Base-by-base conservation (phyloP, 2,329 filamentous ascomycete genomes). In the Helotiales sp. region DNA sequence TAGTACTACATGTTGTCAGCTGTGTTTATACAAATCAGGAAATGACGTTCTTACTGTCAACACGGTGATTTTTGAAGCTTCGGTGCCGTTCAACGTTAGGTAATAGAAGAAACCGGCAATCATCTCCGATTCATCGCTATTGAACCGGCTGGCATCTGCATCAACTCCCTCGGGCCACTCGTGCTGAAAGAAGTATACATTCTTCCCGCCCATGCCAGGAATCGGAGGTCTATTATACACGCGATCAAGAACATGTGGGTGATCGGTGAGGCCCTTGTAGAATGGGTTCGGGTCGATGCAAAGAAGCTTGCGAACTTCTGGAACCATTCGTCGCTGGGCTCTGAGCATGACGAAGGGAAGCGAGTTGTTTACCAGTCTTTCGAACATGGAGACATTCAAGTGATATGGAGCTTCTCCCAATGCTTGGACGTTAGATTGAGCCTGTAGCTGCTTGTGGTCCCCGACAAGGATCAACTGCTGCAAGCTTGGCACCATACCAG, bases 61-160 rank as follows among this genome's bases (percentile, higher is more conserved):
- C 2, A 96, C 77, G 0, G 91, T 96, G 55, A 96, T 92, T 5
- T 87, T 78, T 0, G 74, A 70, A 0, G 81, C 70, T 0, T 75
- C 65, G 1, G 87, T 74, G 0, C 87, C 87, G 61, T 93, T 93
- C 58, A 84, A 75, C 1, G 87, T 71, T 0, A 97, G 81, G 66
- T 96, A 89, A 25, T 83, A 76, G 62, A 87, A 86, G 63, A 96
- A 89, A 0, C 79, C 80, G 0, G 86, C 81, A 29, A 96, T 78
- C 87, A 96, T 93, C 1, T 83, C 76, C 0, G 90, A 90, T 69
- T 97, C 93, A 2, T 79, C 73, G 0, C 76, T 70, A 66, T 96
- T 97, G 67, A 80, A 82, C 29, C 82, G 86, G 31, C 88, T 93
- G 59, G 81, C 76, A 46, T 87, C 81, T 29, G 79, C 76, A 58